Evolutionary conservation across 2,329 filamentous ascomycete species (phyloP).

Genomic region (Aspergillus tanneri): DNA sequence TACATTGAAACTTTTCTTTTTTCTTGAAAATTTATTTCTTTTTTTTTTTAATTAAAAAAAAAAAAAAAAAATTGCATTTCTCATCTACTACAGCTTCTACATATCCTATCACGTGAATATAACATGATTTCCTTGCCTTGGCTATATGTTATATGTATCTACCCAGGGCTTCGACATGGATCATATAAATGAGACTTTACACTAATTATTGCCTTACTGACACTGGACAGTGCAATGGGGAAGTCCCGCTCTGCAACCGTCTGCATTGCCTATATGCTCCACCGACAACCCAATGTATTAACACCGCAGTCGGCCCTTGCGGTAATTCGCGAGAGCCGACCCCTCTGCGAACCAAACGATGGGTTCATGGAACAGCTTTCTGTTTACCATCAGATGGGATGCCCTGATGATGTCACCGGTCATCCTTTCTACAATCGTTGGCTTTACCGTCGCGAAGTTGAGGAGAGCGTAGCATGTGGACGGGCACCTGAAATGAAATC

Average conservation of each 20-base stretch:
- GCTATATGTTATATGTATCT: neutral
- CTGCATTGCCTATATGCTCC: slow-evolving; percentile 80
- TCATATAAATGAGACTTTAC: neutral
- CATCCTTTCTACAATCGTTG: slow-evolving; percentile 79
- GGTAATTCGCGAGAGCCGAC: slow-evolving; percentile 67
- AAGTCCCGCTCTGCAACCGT: slow-evolving; percentile 89
- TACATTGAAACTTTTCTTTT: too few relatives aligned
- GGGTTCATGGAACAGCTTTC: slow-evolving; percentile 89
- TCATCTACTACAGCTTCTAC: too few relatives aligned
- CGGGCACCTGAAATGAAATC: slow-evolving; percentile 73
- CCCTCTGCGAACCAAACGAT: slow-evolving; percentile 81
- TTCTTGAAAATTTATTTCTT: neutral
- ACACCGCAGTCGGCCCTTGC: slow-evolving; percentile 64
- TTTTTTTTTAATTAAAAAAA: too few relatives aligned
- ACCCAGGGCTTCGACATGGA: neutral
- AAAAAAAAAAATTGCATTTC: too few relatives aligned
- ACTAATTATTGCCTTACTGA: slow-evolving; percentile 5
- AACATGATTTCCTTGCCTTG: neutral
- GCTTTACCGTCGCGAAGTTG: slow-evolving; percentile 65
- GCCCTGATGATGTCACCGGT: slow-evolving; percentile 65
- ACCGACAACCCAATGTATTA: slow-evolving; percentile 56
- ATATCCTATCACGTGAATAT: neutral
- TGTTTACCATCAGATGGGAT: slow-evolving; percentile 85
- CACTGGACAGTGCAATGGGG: slow-evolving; percentile 74
- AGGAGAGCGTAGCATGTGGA: slow-evolving; percentile 68